Evolutionary conservation across 352 stramenopile species (phyloP).

Genomic region (Phytophthora hibernalis): DNA sequence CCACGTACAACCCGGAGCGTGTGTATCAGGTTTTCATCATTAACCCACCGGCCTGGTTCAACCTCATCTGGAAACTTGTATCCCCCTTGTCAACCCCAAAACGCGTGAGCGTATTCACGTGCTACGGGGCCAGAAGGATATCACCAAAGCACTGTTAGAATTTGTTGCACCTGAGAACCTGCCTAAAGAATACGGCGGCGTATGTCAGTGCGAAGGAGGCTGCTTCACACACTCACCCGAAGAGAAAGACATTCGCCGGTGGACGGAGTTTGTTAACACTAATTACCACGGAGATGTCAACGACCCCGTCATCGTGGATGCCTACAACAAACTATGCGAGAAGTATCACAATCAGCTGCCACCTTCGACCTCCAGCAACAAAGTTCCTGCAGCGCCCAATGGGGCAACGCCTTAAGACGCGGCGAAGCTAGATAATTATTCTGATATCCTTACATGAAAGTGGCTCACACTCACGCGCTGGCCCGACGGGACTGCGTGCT

Average conservation of each 20-base stretch:
- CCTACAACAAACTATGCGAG: slow-evolving; percentile 51
- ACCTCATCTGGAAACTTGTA: slow-evolving; percentile 82
- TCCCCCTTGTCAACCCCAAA: slow-evolving; percentile 78
- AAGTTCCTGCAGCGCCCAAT: slow-evolving; percentile 9
- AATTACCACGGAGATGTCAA: slow-evolving; percentile 40
- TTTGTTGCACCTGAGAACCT: slow-evolving; percentile 71
- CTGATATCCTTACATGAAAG: slow-evolving; percentile 30
- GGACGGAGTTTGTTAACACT: slow-evolving; percentile 60
- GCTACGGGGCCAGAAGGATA: slow-evolving; percentile 71
- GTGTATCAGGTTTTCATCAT: slow-evolving; percentile 79
- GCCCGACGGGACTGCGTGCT: slow-evolving; percentile 9
- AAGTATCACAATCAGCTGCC: slow-evolving; percentile 59
- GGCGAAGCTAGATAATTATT: slow-evolving; percentile 35
- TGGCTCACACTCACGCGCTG: slow-evolving; percentile 17
- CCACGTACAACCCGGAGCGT: slow-evolving; percentile 78
- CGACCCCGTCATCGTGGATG: slow-evolving; percentile 44
- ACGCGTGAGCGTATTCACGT: slow-evolving; percentile 78
- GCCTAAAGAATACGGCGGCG: slow-evolving; percentile 69
- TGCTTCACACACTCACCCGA: slow-evolving; percentile 72
- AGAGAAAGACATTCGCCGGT: slow-evolving; percentile 69
- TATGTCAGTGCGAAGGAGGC: slow-evolving; percentile 65
- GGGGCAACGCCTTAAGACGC: slow-evolving; percentile 10
- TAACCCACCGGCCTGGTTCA: slow-evolving; percentile 79
- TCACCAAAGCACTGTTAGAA: slow-evolving; percentile 73
- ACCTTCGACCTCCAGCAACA: slow-evolving; percentile 14